phyloP scores from a whole-genome alignment of 495 filamentous ascomycete species.

The Paragyromitra xinjiangensis region DNA sequence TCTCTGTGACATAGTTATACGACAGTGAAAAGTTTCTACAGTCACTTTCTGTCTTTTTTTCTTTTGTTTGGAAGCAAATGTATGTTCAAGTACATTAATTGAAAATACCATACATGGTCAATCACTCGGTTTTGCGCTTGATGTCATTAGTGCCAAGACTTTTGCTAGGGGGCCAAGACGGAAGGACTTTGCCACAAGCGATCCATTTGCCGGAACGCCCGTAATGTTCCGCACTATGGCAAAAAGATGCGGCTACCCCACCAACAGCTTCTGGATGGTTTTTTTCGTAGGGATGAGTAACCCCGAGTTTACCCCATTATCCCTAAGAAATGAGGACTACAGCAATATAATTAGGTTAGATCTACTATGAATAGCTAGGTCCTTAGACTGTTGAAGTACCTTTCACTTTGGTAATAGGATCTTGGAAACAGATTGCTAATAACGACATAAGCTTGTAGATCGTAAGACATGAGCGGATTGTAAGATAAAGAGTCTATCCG shows the following conservation, averaged over 20 bases:
- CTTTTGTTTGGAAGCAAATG: background rate
- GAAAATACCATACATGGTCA: constrained; percentile 7
- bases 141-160: constrained; percentile 1
- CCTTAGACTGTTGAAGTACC: too few species aligned
- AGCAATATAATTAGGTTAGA: background rate
- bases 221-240: constrained; percentile 20
- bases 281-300: background rate
- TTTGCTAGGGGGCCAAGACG: constrained; percentile 37
- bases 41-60: constrained; percentile 11
- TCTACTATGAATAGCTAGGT: too few species aligned
- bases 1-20: background rate
- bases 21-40: background rate
- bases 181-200: constrained; percentile 17
- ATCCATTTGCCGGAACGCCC: constrained; percentile 19
- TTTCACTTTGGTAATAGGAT: background rate
- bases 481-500: background rate
- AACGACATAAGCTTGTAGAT: background rate
- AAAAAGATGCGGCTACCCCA: constrained; percentile 6
- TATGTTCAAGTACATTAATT: constrained; percentile 34
- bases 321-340: background rate
- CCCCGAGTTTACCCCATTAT: background rate
- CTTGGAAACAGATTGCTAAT: background rate
- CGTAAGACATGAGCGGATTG: background rate
- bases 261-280: background rate
- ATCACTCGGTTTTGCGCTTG: constrained; percentile 36